Base-by-base conservation (phyloP, 441 rosid species). In the Erodium moschatum region DNA sequence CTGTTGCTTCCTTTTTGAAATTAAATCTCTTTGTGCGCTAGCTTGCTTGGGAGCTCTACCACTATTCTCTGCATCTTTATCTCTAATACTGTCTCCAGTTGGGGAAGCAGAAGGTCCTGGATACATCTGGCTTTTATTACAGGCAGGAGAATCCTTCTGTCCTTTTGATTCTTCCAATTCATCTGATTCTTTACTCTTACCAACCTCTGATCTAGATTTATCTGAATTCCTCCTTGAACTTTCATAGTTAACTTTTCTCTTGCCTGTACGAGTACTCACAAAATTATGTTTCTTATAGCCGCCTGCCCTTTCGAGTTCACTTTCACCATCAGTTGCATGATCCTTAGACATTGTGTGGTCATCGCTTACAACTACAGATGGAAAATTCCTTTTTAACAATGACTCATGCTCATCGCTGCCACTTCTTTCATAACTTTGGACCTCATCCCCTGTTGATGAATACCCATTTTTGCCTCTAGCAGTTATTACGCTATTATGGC, bases 1-100 rank as follows among this genome's bases (percentile, higher is more conserved):
- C 69, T 92, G 89, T 50, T 84, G 82, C 79, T 90, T 92, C 73
- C 97, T 83, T 82, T 87, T 84, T 18, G 83, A 68, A 64, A 82
- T 77, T 38, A 83, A 54, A 80, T 86, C 88, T 61, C 78, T 80
- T 75, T 74, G 79, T 74, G 81, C 73, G 58, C 81, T 81, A 50
- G 56, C 78, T 31, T 72, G 66, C 76, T 63, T 79, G 70, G 82
- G 69, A 76, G 65, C 78, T 66, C 19, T 71, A 69, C 79, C 61
- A 68, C 62, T 72, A 67, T 72, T 69, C 29, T 68, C 78, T 56
- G 15, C 72, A 54, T 69, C 82, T 42, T 19, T 76, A 56, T 72
- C 84, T 56, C 76, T 75, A 24, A 66, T 77, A 64, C 65, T 73
- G 42, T 31, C 84, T 71, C 72, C 86, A 38, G 74, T 72, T 4